A percentile compares a stretch with the other conserved stretches of the same genome.
phyloP scores from a whole-genome alignment of 805 yeast genomes.

The Lipomyces orientalis region DNA sequence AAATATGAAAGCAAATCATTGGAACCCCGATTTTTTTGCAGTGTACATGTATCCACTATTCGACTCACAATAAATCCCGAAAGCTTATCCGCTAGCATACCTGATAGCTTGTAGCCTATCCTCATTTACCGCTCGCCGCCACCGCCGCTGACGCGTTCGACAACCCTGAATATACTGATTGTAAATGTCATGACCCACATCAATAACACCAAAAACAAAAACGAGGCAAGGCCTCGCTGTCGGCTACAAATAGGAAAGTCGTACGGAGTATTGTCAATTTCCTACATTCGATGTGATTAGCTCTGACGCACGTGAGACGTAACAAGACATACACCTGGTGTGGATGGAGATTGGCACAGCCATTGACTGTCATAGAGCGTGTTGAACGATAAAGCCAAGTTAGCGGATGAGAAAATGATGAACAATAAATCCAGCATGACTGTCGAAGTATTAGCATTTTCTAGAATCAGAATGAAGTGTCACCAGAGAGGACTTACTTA shows the following conservation, averaged over 20 bases:
- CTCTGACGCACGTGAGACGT: background rate
- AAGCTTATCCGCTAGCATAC: background rate
- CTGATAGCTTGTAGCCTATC: background rate
- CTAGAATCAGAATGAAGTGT: background rate
- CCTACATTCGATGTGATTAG: background rate
- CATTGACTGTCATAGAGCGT: conserved; percentile 79
- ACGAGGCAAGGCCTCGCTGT: conserved; percentile 78
- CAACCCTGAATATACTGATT: conserved; percentile 64
- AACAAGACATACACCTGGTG: background rate
- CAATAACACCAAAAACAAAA: conserved; percentile 73
- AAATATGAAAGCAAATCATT: background rate
- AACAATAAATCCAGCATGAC: conserved; percentile 83
- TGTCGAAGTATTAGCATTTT: conserved; percentile 8
- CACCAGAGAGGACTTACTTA: conserved; percentile 45
- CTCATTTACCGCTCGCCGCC: background rate
- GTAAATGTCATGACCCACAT: conserved; percentile 88
- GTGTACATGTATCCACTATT: background rate
- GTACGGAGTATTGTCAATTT: conserved; percentile 14
- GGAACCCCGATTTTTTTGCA: background rate
- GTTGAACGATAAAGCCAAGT: conserved; percentile 82
- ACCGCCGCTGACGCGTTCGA: conserved; percentile 34
- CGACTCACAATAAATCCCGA: background rate
- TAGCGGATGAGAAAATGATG: conserved; percentile 88
- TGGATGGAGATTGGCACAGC: conserved; percentile 61
- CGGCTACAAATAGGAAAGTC: conserved; percentile 63